Conservation (phyloP, 805 yeast genomes). For the Komagataella kurtzmanii region DNA sequence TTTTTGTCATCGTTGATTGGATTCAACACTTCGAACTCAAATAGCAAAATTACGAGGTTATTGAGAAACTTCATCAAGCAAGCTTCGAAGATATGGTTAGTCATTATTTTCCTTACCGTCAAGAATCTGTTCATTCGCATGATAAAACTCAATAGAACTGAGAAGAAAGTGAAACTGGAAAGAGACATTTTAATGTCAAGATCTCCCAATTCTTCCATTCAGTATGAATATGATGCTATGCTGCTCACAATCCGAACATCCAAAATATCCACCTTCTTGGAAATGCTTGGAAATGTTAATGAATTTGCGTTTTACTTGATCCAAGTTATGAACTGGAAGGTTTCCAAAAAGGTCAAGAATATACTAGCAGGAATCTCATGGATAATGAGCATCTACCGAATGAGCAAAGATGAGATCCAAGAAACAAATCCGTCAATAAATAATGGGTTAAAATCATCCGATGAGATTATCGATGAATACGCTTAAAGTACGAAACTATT, state of each 20-base stretch:
- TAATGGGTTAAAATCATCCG: conserved; percentile 3
- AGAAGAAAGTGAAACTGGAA: conserved; percentile 6
- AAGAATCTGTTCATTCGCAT: conserved; percentile 11
- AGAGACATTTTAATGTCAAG: conserved; percentile 1
- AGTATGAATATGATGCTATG: conserved; percentile 2
- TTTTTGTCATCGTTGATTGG: conserved; percentile 2
- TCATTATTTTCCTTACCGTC: conserved; percentile 15
- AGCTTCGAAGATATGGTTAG: conserved; percentile 14
- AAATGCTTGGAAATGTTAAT: conserved; percentile 15
- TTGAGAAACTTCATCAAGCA: conserved; percentile 8
- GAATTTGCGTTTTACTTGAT: conserved; percentile 16
- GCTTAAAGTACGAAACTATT: background rate
- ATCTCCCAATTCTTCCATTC: background rate
- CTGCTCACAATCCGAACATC: conserved; percentile 10
- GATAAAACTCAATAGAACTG: conserved; percentile 12
- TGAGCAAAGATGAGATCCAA: conserved; percentile 13
- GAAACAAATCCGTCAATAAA: conserved; percentile 3
- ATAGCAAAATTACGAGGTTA: background rate
- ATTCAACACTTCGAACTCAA: background rate
- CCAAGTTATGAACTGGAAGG: conserved; percentile 9
- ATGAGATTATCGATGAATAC: conserved; percentile 1
- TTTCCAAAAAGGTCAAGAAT: conserved; percentile 10
- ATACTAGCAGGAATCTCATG: conserved; percentile 14
- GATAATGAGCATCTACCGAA: conserved; percentile 14
- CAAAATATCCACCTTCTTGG: conserved; percentile 12